Conservation (phyloP, 306 rosid genomes). For the barrel medic (Medicago truncatula) region MtrunA17r5.0-ANR NC_053045.1:45487501-45488000, state of each 20-base stretch:
- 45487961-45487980: neutral
- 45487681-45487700: conserved; percentile 4
- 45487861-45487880: too few species aligned
- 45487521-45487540: neutral
- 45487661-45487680: neutral
- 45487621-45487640: neutral
- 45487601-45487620: conserved; percentile 2
- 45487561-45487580: neutral
- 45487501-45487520: neutral
- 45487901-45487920: too few species aligned
- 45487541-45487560: neutral
- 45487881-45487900: too few species aligned
- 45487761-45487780: conserved; percentile 17
- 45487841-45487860: too few species aligned
- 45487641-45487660: neutral
- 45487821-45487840: too few species aligned
- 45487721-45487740: neutral
- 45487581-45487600: neutral
- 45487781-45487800: neutral
- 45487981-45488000: neutral
- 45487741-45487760: neutral
- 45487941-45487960: too few species aligned
- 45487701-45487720: neutral
- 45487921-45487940: too few species aligned
- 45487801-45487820: too few species aligned